Percentiles rank a stretch among this genome's conserved stretches.
Conservation (phyloP, 805 yeast species). For the Candida gorgasii region DNA sequence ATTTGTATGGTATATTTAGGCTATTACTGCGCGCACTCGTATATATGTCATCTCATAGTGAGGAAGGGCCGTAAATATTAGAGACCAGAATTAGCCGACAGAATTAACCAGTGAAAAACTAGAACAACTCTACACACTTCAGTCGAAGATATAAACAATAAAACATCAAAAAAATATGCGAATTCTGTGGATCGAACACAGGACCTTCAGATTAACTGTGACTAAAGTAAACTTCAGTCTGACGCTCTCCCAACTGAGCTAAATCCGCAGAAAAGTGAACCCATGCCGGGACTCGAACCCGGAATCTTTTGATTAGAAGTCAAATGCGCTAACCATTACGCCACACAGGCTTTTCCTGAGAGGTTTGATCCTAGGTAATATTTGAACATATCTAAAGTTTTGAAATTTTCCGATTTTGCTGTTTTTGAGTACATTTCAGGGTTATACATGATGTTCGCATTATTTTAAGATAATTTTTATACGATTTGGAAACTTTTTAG, state of each 20-base stretch:
- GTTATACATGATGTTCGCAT: too few relatives aligned
- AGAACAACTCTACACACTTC: too few relatives aligned
- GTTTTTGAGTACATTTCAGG: neutral
- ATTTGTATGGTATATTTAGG: too few relatives aligned
- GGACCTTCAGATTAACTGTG: conserved; percentile 67
- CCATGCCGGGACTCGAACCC: conserved; percentile 62
- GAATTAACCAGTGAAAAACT: too few relatives aligned
- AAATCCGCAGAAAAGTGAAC: conserved; percentile 32
- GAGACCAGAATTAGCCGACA: too few relatives aligned
- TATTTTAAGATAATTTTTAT: too few relatives aligned
- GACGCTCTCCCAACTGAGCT: conserved; percentile 42
- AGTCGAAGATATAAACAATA: too few relatives aligned
- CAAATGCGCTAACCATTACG: conserved; percentile 71
- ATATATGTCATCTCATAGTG: too few relatives aligned
- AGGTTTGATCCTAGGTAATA: neutral
- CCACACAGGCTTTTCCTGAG: conserved; percentile 49
- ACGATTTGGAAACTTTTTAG: too few relatives aligned
- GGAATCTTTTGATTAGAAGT: conserved; percentile 67
- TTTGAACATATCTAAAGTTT: too few relatives aligned
- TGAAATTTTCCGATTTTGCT: too few relatives aligned
- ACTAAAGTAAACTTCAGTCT: conserved; percentile 35
- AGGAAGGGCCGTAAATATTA: too few relatives aligned
- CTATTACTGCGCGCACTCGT: neutral
- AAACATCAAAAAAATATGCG: conserved; percentile 38
- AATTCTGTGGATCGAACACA: conserved; percentile 79